Evolutionary conservation across 208 protist species (phyloP).

Genomic region (Phytomonas sp.): DNA sequence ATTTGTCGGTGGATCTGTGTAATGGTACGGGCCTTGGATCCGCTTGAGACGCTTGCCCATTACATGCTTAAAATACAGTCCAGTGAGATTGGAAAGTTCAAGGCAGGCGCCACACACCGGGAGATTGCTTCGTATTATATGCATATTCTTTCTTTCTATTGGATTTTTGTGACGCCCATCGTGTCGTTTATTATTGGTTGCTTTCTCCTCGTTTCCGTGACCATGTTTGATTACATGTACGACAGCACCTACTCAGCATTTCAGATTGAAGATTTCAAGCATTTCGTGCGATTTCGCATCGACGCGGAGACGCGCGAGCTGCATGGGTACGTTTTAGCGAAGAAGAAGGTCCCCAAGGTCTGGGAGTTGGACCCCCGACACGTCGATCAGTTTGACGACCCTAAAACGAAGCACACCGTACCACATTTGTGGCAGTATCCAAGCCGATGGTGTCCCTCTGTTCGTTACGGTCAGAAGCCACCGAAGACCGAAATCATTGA

Average conservation of each 20-base stretch:
- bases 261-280: slow-evolving; percentile 83
- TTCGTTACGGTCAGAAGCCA: slow-evolving; percentile 9
- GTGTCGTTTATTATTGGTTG: slow-evolving; percentile 68
- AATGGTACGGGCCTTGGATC: slow-evolving; percentile 37
- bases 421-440: slow-evolving; percentile 55
- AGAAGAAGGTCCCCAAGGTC: slow-evolving; percentile 50
- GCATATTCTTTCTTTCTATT: slow-evolving; percentile 70
- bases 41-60: slow-evolving; percentile 57
- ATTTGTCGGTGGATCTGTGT: slow-evolving; percentile 19
- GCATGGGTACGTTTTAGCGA: slow-evolving; percentile 53
- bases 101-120: slow-evolving; percentile 22
- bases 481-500: slow-evolving; percentile 35
- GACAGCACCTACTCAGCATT: slow-evolving; percentile 75
- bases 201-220: slow-evolving; percentile 66
- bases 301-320: slow-evolving; percentile 45
- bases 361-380: slow-evolving; percentile 49
- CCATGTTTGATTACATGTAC: slow-evolving; percentile 69
- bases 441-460: slow-evolving; percentile 49
- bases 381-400: slow-evolving; percentile 23
- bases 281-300: slow-evolving; percentile 69
- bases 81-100: slow-evolving; percentile 33
- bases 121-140: slow-evolving; percentile 53
- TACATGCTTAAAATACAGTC: slow-evolving; percentile 39
- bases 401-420: slow-evolving; percentile 24
- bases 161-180: slow-evolving; percentile 69